Evolutionary conservation across 176 grass and related monocot species (phyloP).

Genomic region (Musa schizocarpa): DNA sequence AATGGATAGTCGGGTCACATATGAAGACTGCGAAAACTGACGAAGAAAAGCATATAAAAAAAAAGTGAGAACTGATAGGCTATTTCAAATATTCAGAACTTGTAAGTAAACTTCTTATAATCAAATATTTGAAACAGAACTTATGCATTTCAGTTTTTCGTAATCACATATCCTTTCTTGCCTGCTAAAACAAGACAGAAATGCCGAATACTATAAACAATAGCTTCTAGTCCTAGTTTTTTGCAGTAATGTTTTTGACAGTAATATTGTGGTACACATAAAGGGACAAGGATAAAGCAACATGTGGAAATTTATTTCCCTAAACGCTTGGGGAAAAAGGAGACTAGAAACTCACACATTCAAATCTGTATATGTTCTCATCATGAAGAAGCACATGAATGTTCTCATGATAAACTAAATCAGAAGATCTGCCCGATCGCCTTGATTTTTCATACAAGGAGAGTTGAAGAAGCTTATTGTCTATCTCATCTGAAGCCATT

Average conservation of each 20-base stretch:
- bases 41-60: constrained; percentile 17
- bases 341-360: constrained; percentile 34
- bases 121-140: too few relatives aligned
- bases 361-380: constrained; percentile 50
- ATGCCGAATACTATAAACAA: neutral
- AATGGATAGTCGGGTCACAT: constrained; percentile 60
- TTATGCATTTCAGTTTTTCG: neutral
- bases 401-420: constrained; percentile 73
- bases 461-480: constrained; percentile 53
- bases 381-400: constrained; percentile 44
- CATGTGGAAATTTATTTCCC: neutral
- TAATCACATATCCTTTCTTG: neutral
- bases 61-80: neutral
- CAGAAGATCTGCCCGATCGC: constrained; percentile 30
- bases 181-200: neutral
- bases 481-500: constrained; percentile 49
- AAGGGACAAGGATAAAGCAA: neutral
- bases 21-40: constrained; percentile 46
- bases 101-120: neutral
- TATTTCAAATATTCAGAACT: neutral
- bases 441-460: constrained; percentile 62
- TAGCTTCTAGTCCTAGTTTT: neutral
- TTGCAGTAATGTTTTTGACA: neutral
- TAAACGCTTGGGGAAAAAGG: neutral
- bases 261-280: neutral